Conservation (phyloP, 257 asterid genomes). For the Fraxinus americana region DNA sequence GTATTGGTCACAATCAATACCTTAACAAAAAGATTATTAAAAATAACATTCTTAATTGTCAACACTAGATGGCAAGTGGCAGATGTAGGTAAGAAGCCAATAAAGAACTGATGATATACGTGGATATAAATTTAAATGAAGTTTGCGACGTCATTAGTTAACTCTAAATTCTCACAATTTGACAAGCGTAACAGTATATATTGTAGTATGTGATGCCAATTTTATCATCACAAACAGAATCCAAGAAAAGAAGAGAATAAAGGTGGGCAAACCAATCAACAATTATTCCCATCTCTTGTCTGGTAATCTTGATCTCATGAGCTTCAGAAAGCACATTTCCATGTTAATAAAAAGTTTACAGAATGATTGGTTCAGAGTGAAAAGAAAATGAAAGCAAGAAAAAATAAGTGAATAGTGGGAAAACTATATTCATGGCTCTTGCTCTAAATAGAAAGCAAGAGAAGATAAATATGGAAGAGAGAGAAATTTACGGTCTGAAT, state of each 20-base stretch:
- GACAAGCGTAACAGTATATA: slow-evolving; percentile 14
- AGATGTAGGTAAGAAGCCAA: slow-evolving; percentile 11
- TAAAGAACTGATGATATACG: slow-evolving; percentile 4
- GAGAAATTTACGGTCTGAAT: not conserved
- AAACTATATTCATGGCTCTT: slow-evolving; percentile 10
- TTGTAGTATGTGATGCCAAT: slow-evolving; percentile 7
- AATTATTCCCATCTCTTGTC: slow-evolving; percentile 3
- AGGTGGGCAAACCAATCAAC: slow-evolving; percentile 2
- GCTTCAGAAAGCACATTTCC: not conserved
- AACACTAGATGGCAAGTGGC: slow-evolving; percentile 18
- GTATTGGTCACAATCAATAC: not conserved
- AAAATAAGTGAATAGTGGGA: not conserved
- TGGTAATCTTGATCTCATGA: slow-evolving; percentile 10
- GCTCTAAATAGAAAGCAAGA: not conserved
- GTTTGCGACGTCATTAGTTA: not conserved
- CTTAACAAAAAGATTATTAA: slow-evolving; percentile 22
- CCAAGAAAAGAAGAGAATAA: not conserved
- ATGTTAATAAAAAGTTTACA: not conserved
- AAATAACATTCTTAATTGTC: slow-evolving; percentile 14
- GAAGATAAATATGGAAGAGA: not conserved
- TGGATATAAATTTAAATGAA: slow-evolving; percentile 7
- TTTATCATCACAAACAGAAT: slow-evolving; percentile 18
- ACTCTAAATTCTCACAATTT: slow-evolving; percentile 11
- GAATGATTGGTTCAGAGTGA: slow-evolving; percentile 5
- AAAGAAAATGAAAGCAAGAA: not conserved